A percentile compares a stretch with the other conserved stretches of the same genome.
Evolutionary conservation across 2,329 filamentous ascomycete genomes (phyloP).

Genomic region (Cyanodermella asteris): DNA sequence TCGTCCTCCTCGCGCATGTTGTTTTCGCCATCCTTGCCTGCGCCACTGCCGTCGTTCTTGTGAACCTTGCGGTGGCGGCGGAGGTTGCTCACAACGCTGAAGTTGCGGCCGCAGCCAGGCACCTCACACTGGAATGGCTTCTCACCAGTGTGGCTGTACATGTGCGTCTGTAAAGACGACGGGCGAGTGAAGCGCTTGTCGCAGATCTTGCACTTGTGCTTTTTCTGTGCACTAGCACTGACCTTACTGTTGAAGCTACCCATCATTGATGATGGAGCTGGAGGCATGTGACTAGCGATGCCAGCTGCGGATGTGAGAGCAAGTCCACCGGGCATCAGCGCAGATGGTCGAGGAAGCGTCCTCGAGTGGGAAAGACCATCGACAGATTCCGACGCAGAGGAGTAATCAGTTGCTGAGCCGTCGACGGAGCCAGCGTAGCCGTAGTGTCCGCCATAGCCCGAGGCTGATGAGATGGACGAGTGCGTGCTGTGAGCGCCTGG

Average conservation of each 20-base stretch:
- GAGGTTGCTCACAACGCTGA: constrained; percentile 91
- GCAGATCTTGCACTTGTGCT: constrained; percentile 98
- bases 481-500: constrained; percentile 63
- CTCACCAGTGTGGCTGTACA: constrained; percentile 96
- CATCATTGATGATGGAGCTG: constrained; percentile 90
- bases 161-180: constrained; percentile 86
- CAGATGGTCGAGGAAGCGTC: constrained; percentile 61
- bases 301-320: too few species aligned
- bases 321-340: constrained; percentile 36
- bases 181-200: constrained; percentile 93
- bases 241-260: constrained; percentile 94
- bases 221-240: constrained; percentile 89
- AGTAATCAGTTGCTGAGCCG: constrained; percentile 78
- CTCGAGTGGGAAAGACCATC: too few species aligned
- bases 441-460: constrained; percentile 62
- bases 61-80: constrained; percentile 91
- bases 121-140: constrained; percentile 93
- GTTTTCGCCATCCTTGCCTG: too few species aligned
- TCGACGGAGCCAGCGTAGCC: constrained; percentile 72
- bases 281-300: too few species aligned
- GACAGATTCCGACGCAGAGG: constrained; percentile 64
- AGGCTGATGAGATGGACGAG: constrained; percentile 71
- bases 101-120: constrained; percentile 83
- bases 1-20: too few species aligned
- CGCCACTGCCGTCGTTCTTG: too few species aligned